phyloP scores from a whole-genome alignment of 768 basidiomycete species.

The Cystofilobasidium ferigula region DNA sequence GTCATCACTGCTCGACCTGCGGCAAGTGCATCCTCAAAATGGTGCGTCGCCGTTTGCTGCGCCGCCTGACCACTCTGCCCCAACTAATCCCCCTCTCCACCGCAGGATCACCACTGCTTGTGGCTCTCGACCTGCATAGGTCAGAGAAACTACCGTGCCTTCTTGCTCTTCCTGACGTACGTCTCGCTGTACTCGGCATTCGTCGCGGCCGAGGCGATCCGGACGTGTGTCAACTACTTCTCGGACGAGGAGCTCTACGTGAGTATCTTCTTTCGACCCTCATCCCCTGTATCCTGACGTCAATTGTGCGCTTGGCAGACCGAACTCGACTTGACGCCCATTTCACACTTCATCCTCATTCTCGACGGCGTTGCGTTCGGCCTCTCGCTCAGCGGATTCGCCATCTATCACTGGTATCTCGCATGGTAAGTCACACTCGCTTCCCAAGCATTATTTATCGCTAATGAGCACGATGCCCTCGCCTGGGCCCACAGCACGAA shows the following conservation, averaged over 20 bases:
- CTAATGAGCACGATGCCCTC: no score
- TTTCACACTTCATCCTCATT: conserved; percentile 15
- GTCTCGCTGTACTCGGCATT: neutral
- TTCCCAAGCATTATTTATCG: neutral
- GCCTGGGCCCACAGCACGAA: conserved; percentile 8
- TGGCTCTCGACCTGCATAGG: conserved; percentile 21
- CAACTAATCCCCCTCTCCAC: neutral
- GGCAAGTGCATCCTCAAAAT: conserved; percentile 15
- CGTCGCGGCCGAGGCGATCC: conserved; percentile 12
- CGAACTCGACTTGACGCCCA: conserved; percentile 15
- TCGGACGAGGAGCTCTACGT: conserved; percentile 15
- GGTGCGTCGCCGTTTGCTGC: neutral
- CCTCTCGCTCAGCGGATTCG: conserved; percentile 18
- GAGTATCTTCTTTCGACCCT: neutral
- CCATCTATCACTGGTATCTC: conserved; percentile 15
- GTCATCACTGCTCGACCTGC: conserved; percentile 19
- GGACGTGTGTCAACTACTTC: conserved; percentile 13
- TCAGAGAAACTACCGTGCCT: conserved; percentile 22
- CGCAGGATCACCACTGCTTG: conserved; percentile 17
- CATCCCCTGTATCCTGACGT: neutral
- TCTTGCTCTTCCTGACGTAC: conserved; percentile 23
- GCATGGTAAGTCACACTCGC: neutral
- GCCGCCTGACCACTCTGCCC: neutral
- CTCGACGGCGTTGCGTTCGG: conserved; percentile 20
- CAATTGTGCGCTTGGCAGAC: neutral